Percentiles rank a stretch among this genome's conserved stretches.
These are phyloP conservation scores for Choricystis sp. DNA, from an alignment of 139 green algal species.

Conservation along the genomic window DNA sequence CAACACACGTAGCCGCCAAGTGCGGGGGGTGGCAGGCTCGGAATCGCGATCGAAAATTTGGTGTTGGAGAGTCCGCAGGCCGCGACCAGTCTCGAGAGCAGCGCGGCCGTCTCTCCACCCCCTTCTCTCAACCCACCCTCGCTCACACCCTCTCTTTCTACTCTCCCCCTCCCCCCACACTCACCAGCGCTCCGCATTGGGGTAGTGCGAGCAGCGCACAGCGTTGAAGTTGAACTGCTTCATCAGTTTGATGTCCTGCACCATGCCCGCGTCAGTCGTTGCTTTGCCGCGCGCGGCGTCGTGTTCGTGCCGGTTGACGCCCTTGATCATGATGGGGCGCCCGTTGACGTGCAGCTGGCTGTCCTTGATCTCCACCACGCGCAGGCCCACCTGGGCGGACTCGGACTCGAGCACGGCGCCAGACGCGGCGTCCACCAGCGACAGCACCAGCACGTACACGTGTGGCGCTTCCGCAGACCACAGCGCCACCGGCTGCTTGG, in stretches of 20 bases:
- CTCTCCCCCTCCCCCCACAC: slow-evolving; percentile 7
- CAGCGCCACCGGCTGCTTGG: slow-evolving; percentile 14
- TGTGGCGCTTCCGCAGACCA: slow-evolving; percentile 70
- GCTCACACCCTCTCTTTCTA: no score
- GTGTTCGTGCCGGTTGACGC: slow-evolving; percentile 91
- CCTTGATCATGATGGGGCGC: slow-evolving; percentile 51
- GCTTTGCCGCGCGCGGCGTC: slow-evolving; percentile 39
- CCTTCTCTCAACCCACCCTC: no score
- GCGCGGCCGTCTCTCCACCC: no score
- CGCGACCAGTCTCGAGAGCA: no score
- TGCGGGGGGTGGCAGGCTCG: no score
- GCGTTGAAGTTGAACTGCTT: slow-evolving; percentile 94
- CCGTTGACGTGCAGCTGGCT: slow-evolving; percentile 69
- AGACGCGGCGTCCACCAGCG: slow-evolving; percentile 15
- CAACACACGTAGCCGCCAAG: no score
- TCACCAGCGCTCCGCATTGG: slow-evolving; percentile 70
- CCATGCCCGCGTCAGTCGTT: slow-evolving; percentile 29
- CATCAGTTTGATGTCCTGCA: slow-evolving; percentile 74
- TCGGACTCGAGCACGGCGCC: slow-evolving; percentile 47
- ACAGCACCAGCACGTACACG: slow-evolving; percentile 69
- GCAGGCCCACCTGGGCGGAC: slow-evolving; percentile 73
- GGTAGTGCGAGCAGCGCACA: slow-evolving; percentile 87
- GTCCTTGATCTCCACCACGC: slow-evolving; percentile 35
- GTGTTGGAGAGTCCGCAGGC: no score
- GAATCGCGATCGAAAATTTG: no score